A percentile compares a stretch with the other conserved stretches of the same genome.
These are phyloP conservation scores for Verticillium albo-atrum DNA, from an alignment of 2,329 filamentous ascomycete genomes.

Conservation along the genomic window DNA sequence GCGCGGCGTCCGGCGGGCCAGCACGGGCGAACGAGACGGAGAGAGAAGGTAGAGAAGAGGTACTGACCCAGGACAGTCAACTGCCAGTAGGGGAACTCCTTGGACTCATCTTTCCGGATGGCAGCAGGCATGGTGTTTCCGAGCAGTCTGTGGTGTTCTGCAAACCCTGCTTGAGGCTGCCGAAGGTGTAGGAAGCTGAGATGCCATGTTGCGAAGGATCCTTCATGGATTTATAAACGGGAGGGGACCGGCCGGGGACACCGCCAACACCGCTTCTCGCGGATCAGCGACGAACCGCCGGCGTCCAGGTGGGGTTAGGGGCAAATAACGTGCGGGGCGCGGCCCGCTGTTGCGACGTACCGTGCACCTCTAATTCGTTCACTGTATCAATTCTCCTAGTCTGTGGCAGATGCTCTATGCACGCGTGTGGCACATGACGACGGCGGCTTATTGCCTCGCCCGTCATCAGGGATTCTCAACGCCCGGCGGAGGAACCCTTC, in stretches of 20 bases:
- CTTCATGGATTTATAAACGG: background rate
- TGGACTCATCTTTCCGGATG: conserved; percentile 3
- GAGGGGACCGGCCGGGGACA: background rate
- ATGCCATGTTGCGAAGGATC: background rate
- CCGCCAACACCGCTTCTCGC: background rate
- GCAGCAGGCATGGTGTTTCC: background rate
- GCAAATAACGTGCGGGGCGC: background rate
- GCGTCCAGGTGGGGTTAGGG: background rate
- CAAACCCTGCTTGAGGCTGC: background rate
- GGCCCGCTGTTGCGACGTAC: background rate
- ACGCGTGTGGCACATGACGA: background rate
- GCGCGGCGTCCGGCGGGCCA: background rate
- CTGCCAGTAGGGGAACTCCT: conserved; percentile 8
- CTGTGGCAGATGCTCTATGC: background rate
- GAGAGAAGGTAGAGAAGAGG: background rate
- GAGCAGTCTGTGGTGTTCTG: background rate
- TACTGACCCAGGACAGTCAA: conserved; percentile 8
- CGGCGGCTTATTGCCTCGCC: background rate
- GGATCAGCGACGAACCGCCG: background rate
- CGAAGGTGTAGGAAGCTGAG: background rate
- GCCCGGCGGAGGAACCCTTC: background rate
- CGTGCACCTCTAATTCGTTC: background rate
- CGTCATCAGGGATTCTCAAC: background rate
- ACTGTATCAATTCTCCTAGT: background rate
- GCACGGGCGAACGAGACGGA: background rate